Conservation (phyloP, 2,329 filamentous ascomycete genomes). For the Fonsecaea monophora region DNA sequence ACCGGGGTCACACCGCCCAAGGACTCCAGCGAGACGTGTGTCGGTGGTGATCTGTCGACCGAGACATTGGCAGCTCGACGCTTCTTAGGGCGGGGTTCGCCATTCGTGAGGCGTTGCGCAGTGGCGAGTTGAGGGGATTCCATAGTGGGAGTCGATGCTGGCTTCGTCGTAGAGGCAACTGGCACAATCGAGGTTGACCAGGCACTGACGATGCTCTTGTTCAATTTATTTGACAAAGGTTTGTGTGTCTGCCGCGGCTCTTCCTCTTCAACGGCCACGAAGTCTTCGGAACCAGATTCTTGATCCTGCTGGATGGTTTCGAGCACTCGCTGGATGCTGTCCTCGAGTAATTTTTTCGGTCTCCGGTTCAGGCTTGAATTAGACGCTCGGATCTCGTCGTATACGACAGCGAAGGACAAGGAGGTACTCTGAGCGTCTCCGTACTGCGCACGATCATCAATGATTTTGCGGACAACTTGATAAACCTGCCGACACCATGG, state of each 20-base stretch:
- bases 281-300: constrained; percentile 58
- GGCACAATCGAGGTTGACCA: constrained; percentile 54
- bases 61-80: constrained; percentile 62
- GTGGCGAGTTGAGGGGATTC: constrained; percentile 46
- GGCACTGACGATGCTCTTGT: constrained; percentile 67
- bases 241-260: constrained; percentile 40
- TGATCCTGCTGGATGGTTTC: constrained; percentile 71
- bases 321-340: constrained; percentile 82
- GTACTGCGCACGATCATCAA: constrained; percentile 67
- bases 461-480: constrained; percentile 77
- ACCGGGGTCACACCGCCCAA: constrained; percentile 79
- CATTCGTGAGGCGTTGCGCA: constrained; percentile 67
- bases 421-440: constrained; percentile 50
- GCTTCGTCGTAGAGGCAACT: constrained; percentile 19
- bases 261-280: constrained; percentile 50
- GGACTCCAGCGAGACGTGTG: constrained; percentile 71
- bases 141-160: constrained; percentile 14
- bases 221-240: constrained; percentile 64
- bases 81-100: constrained; percentile 71
- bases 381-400: constrained; percentile 80
- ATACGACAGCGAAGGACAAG: constrained; percentile 68
- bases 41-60: constrained; percentile 69
- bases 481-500: constrained; percentile 63
- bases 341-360: constrained; percentile 81
- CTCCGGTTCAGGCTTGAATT: constrained; percentile 86